Conservation (phyloP, 805 yeast species). For the Myxozyma udenii region DNA sequence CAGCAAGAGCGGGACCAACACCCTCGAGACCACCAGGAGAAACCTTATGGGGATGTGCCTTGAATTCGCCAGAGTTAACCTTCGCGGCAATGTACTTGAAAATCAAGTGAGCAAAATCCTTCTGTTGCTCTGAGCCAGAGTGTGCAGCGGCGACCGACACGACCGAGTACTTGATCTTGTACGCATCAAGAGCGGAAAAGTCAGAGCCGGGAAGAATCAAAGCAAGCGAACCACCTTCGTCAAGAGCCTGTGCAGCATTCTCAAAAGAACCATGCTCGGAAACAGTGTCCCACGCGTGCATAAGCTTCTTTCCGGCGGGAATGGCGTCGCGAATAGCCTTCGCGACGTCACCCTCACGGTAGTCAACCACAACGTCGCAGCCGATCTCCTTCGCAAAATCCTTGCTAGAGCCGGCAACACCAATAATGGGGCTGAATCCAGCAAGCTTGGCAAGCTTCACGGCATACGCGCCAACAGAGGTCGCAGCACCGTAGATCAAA, state of each 20-base stretch:
- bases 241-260: conserved; percentile 2
- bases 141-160: conserved; percentile 8
- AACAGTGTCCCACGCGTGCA: conserved; percentile 8
- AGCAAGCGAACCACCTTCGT: conserved; percentile 1
- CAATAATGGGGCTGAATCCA: conserved; percentile 13
- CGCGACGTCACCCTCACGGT: conserved; percentile 4
- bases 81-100: conserved; percentile 2
- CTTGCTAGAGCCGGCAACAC: conserved; percentile 14
- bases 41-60: conserved; percentile 10
- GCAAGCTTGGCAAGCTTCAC: conserved; percentile 17
- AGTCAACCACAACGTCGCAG: conserved; percentile 11
- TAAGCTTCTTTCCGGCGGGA: conserved; percentile 7
- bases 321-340: conserved; percentile 1
- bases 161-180: background rate
- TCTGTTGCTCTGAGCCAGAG: background rate
- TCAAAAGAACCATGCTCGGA: conserved; percentile 9
- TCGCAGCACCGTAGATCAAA: conserved; percentile 11
- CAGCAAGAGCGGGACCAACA: background rate
- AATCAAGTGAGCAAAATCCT: conserved; percentile 7
- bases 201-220: conserved; percentile 7
- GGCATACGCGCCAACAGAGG: conserved; percentile 12
- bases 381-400: conserved; percentile 13
- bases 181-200: background rate
- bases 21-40: conserved; percentile 10
- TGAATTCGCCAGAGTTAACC: conserved; percentile 8